Evolutionary conservation across 345 rosid genomes (phyloP), one percentile per base, ranked within the genome.

Genomic region (Physaria fendleri): DNA sequence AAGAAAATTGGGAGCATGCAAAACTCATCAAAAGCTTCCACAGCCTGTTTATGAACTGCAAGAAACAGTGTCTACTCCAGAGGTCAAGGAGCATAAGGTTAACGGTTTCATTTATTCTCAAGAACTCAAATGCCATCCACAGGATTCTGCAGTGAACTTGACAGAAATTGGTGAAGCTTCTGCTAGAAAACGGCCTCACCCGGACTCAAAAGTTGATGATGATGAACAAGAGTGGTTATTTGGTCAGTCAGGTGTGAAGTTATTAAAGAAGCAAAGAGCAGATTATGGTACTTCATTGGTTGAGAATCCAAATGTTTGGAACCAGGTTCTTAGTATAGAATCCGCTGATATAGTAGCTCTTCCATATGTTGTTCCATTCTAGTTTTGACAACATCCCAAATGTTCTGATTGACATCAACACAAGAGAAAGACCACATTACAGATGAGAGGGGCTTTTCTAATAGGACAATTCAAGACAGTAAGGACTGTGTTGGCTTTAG

Each of bases 351-450:
- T 77, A 24, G 55, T 62, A 35, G 94, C 94, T 48, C 79, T 85
- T 52, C 96, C 94, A 4, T 89, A 83, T 25, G 91, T 89, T 33
- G 74, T 85, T 72, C 94, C 89, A 15, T 84, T 78, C 66, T 89
- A 82, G 83, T 77, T 65, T 40, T 24, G 59, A 56, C 17, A 27
- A 20, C 32, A 45, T 46, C 30, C 28, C 28, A 25, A 24, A 30
- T 29, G 24, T 38, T 24, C 15, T n/a, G n/a, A 12, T 53, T 46
- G 32, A 54, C 52, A 38, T 54, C 33, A 55, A 35, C 49, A 12
- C 43, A 18, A 57, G 49, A 52, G 54, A 20, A 46, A 47, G 47
- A 56, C 27, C 51, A 51, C n/a, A n/a, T n/a, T n/a, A n/a, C n/a
- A 52, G 56, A 52, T 27, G 27, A n/a, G 32, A 41, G 37, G 53